A percentile compares a stretch with the other conserved stretches of the same genome.
These are phyloP conservation scores for Pholiota molesta DNA, from an alignment of 768 basidiomycete genomes.

Conservation along the genomic window DNA sequence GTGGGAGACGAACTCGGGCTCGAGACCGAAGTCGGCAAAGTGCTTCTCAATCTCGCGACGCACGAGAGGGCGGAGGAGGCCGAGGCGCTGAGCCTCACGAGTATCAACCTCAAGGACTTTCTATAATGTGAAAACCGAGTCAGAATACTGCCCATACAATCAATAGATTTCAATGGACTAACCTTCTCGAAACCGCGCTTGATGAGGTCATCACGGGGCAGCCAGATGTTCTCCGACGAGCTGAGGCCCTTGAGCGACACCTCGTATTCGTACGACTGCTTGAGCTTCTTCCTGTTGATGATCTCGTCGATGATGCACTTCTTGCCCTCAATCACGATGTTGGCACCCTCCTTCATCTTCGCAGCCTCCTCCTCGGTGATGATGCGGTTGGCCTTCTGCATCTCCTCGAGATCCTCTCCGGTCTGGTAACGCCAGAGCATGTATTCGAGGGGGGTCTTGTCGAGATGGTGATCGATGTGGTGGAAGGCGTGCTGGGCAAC, in stretches of 20 bases:
- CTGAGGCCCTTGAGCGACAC: slow-evolving; percentile 93
- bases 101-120: slow-evolving; percentile 98
- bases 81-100: slow-evolving; percentile 94
- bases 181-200: slow-evolving; percentile 98
- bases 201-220: slow-evolving; percentile 94
- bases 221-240: slow-evolving; percentile 98
- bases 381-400: slow-evolving; percentile 88
- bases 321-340: slow-evolving; percentile 88
- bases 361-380: slow-evolving; percentile 85
- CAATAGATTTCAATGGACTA: slow-evolving; percentile 14
- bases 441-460: slow-evolving; percentile 98
- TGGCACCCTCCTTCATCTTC: slow-evolving; percentile 96
- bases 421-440: slow-evolving; percentile 99
- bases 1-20: slow-evolving; percentile 98
- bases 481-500: slow-evolving; percentile 99
- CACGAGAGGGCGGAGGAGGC: slow-evolving; percentile 94
- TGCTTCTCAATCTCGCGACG: slow-evolving; percentile 99
- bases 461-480: slow-evolving; percentile 97
- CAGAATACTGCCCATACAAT: slow-evolving; percentile 13
- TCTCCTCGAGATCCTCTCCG: slow-evolving; percentile 97
- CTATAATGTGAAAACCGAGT: slow-evolving; percentile 35
- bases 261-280: slow-evolving; percentile 99
- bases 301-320: slow-evolving; percentile 97
- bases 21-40: slow-evolving; percentile 98
- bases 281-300: slow-evolving; percentile 90